These are phyloP conservation scores for Russula emetica DNA, from an alignment of 768 basidiomycete genomes.

Conservation along the genomic window DNA sequence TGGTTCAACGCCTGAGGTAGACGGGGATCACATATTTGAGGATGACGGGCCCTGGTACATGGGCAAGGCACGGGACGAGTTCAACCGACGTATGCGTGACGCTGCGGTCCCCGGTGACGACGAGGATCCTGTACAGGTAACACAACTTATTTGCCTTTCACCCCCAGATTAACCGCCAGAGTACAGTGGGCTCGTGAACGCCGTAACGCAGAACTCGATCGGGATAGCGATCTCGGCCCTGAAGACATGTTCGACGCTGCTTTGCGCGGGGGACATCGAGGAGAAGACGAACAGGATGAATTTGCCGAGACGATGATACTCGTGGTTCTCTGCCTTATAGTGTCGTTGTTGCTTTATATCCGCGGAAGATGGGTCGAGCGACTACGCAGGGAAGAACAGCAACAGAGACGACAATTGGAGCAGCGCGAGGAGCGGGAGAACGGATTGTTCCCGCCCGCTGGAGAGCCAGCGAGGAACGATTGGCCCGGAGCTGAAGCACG, in stretches of 20 bases:
- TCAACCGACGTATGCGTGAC: conserved; percentile 50
- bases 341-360: conserved; percentile 72
- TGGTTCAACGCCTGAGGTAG: conserved; percentile 24
- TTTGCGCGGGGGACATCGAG: conserved; percentile 53
- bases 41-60: conserved; percentile 77
- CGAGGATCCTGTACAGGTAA: conserved; percentile 69
- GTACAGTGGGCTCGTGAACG: conserved; percentile 74
- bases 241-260: conserved; percentile 81
- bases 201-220: conserved; percentile 64
- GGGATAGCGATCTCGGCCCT: conserved; percentile 69
- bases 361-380: conserved; percentile 74
- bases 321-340: conserved; percentile 63
- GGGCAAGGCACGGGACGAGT: conserved; percentile 78
- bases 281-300: conserved; percentile 64
- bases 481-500: conserved; percentile 28
- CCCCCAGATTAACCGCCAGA: background rate
- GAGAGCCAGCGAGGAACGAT: conserved; percentile 32
- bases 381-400: conserved; percentile 57
- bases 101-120: conserved; percentile 48
- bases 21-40: conserved; percentile 34
- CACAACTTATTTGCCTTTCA: background rate
- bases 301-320: conserved; percentile 78
- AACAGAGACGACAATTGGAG: conserved; percentile 41
- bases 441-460: conserved; percentile 31
- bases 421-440: conserved; percentile 33